Evolutionary conservation across 352 stramenopile species (phyloP), one percentile per base, ranked within the genome.

Genomic region (Globisporangium barbulae): DNA sequence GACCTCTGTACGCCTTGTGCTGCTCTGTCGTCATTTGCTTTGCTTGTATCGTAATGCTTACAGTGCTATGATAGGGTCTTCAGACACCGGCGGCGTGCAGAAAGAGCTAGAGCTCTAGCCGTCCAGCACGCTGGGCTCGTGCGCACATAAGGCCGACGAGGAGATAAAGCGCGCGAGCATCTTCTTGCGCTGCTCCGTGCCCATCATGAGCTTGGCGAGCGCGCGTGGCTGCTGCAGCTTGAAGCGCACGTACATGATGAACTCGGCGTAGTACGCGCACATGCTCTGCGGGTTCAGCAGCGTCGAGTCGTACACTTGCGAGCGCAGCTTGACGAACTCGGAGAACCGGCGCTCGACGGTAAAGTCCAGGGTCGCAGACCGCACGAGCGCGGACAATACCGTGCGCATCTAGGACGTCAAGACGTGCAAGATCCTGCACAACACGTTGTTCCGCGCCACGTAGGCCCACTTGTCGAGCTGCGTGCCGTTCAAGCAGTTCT

Each of bases 401-500:
- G 2, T 28, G 25, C 25, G 25, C 25, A 28, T 28, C 25, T 28
- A 28, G 25, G 25, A 28, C 25, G 25, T 28, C 25, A 28, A 28
- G 25, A 28, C 25, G 25, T 28, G 25, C 25, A 28, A 28, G 25
- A 28, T 28, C 25, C 25, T 28, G 25, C 2, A 28, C 25, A 28
- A 28, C 25, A 28, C 73, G 68, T 93, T 89, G 53, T 90, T 93
- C 56, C 79, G 83, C 45, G 74, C 65, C 41, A 89, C 76, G 60
- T 91, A 91, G 63, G 88, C 68, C 79, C 79, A 94, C 60, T 90
- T 73, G 25, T 68, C 70, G 17, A 94, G 64, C 48, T 72, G 70
- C 1, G 86, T 94, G 52, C 84, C 84, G 45, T 93, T 89, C 62
- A 94, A 92, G 52, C 82, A 81, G 59, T 94, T 85, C 33, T 75